Evolutionary conservation across 148 eudicot species (phyloP).

Genomic region (Nepenthes mirabilis): DNA sequence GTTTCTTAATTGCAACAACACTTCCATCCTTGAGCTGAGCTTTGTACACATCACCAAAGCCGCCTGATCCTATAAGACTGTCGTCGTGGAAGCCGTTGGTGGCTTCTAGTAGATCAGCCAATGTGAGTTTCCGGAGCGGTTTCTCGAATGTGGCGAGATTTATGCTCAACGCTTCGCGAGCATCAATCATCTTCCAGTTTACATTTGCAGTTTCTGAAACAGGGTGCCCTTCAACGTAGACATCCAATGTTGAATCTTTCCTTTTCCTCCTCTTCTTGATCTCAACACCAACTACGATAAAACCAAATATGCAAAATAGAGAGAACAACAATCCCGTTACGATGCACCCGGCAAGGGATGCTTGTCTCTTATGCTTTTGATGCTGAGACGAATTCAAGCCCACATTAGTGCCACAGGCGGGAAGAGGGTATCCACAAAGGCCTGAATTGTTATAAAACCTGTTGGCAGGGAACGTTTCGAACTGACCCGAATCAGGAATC

Average conservation of each 20-base stretch:
- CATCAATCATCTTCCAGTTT: conserved; percentile 50
- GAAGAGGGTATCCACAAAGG: conserved; percentile 78
- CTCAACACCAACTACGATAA: conserved; percentile 42
- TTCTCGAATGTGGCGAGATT: conserved; percentile 64
- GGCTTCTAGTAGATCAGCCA: conserved; percentile 77
- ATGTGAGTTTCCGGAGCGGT: conserved; percentile 65
- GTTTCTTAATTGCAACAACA: conserved; percentile 72
- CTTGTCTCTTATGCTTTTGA: conserved; percentile 34
- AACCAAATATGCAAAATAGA: conserved; percentile 56
- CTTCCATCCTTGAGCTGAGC: conserved; percentile 75
- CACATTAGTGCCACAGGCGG: conserved; percentile 20
- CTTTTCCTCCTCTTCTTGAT: conserved; percentile 42
- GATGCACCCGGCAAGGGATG: conserved; percentile 54
- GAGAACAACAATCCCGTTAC: conserved; percentile 21
- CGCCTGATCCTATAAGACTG: conserved; percentile 60
- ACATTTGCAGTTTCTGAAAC: conserved; percentile 6
- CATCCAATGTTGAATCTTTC: conserved; percentile 20
- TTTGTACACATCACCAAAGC: conserved; percentile 83
- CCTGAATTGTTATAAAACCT: conserved; percentile 62
- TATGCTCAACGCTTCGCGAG: conserved; percentile 64
- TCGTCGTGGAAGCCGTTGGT: conserved; percentile 69
- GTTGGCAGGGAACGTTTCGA: conserved; percentile 55
- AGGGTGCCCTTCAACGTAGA: no score
- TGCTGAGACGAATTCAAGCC: conserved; percentile 17
- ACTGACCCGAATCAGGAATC: conserved; percentile 69